A percentile compares a stretch with the other conserved stretches of the same genome.
phyloP scores from a whole-genome alignment of 306 rosid genomes.

The Amphicarpaea edgeworthii region DNA sequence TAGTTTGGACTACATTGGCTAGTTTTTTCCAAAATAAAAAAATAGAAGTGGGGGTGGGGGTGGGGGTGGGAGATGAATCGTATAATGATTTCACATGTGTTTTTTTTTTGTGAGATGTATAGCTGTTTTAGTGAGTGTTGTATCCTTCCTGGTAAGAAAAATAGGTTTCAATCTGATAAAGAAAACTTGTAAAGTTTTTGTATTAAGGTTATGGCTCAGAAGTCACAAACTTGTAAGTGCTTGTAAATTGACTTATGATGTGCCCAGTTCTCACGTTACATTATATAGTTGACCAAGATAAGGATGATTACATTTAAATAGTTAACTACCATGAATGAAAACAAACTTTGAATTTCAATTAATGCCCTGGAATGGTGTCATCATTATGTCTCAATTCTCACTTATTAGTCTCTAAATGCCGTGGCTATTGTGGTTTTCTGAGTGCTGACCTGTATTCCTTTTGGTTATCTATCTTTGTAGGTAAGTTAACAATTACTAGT shows the following conservation, averaged over 20 bases:
- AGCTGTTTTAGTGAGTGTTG: neutral
- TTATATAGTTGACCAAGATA: neutral
- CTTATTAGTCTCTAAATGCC: slow-evolving; percentile 3
- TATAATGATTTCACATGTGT: neutral
- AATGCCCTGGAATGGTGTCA: neutral
- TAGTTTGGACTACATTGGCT: neutral
- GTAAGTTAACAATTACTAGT: slow-evolving; percentile 37
- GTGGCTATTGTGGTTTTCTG: slow-evolving; percentile 8
- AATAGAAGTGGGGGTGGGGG: neutral
- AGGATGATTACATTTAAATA: neutral
- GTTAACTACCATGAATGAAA: neutral
- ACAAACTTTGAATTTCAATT: neutral
- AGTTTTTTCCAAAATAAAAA: neutral
- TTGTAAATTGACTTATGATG: neutral
- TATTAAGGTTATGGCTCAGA: neutral
- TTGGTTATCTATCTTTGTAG: slow-evolving; percentile 16
- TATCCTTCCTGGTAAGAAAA: slow-evolving; percentile 4
- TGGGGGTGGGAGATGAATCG: neutral
- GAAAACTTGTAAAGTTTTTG: neutral
- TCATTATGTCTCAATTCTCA: neutral
- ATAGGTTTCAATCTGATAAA: slow-evolving; percentile 6
- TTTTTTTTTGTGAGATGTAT: neutral
- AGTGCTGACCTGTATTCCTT: neutral
- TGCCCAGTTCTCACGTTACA: neutral
- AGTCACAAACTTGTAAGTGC: neutral